Evolutionary conservation across 352 stramenopile genomes (phyloP).

Genomic region (Phytophthora foliorum): DNA sequence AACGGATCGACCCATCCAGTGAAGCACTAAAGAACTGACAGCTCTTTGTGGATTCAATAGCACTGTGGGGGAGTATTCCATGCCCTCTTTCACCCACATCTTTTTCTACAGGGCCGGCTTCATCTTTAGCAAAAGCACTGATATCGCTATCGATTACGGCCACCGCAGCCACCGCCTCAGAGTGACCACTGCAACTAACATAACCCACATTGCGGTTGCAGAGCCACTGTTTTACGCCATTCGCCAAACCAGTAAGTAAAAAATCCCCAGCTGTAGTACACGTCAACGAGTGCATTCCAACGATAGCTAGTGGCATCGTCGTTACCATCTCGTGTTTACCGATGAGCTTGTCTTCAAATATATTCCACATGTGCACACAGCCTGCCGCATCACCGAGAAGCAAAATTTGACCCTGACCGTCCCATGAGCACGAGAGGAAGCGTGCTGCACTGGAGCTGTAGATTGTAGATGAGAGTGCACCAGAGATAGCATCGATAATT

Average conservation of each 20-base stretch:
- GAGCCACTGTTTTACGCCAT: slow-evolving; percentile 67
- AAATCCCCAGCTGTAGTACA: slow-evolving; percentile 36
- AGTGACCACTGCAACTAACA: slow-evolving; percentile 60
- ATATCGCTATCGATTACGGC: slow-evolving; percentile 42
- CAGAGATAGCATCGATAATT: slow-evolving; percentile 74
- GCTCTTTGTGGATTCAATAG: slow-evolving; percentile 23
- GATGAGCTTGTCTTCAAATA: slow-evolving; percentile 74
- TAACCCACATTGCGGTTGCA: slow-evolving; percentile 75
- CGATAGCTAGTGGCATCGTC: slow-evolving; percentile 20
- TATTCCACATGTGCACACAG: slow-evolving; percentile 69
- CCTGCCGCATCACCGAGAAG: slow-evolving; percentile 65
- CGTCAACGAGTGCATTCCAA: slow-evolving; percentile 23
- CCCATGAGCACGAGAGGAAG: slow-evolving; percentile 74
- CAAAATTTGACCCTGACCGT: slow-evolving; percentile 55
- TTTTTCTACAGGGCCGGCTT: slow-evolving; percentile 10
- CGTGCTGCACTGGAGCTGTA: slow-evolving; percentile 52
- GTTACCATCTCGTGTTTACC: slow-evolving; percentile 44
- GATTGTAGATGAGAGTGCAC: slow-evolving; percentile 65
- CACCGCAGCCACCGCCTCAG: slow-evolving; percentile 58
- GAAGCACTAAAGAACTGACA: slow-evolving; percentile 73
- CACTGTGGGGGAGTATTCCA: not conserved
- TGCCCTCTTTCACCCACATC: not conserved
- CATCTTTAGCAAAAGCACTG: slow-evolving; percentile 22
- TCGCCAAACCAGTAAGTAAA: slow-evolving; percentile 50
- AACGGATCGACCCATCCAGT: slow-evolving; percentile 76